phyloP scores from a whole-genome alignment of 73 alveolate species.

The Diophrys sp. region DNA sequence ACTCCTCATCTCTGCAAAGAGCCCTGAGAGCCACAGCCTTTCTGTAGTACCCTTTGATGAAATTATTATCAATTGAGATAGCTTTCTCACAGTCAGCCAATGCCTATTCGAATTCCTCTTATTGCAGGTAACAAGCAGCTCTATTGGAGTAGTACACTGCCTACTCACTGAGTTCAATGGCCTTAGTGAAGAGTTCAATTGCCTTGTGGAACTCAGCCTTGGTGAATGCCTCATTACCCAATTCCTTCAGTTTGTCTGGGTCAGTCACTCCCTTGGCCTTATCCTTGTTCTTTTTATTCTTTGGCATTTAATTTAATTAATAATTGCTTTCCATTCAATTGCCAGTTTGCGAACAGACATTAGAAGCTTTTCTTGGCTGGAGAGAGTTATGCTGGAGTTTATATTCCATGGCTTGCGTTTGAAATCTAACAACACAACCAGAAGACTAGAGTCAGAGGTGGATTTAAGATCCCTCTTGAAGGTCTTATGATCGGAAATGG shows the following conservation, averaged over 20 bases:
- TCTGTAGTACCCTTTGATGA: slow-evolving; percentile 82
- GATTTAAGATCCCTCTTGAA: slow-evolving; percentile 27
- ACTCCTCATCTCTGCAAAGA: slow-evolving; percentile 76
- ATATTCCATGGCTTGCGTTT: slow-evolving; percentile 74
- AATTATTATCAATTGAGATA: slow-evolving; percentile 79
- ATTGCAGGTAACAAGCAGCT: slow-evolving; percentile 68
- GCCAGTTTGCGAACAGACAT: no score
- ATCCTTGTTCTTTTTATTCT: neutral
- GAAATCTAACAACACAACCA: slow-evolving; percentile 42
- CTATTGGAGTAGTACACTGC: slow-evolving; percentile 17
- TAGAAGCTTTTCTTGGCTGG: slow-evolving; percentile 71
- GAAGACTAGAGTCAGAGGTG: slow-evolving; percentile 14
- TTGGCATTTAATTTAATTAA: neutral
- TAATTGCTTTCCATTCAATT: no score
- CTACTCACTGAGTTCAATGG: neutral
- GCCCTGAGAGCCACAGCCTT: slow-evolving; percentile 81
- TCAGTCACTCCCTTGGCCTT: neutral
- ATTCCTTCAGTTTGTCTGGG: neutral
- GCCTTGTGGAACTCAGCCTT: neutral
- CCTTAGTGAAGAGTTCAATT: neutral
- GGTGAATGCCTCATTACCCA: neutral
- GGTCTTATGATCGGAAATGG: slow-evolving; percentile 33
- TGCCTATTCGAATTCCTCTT: slow-evolving; percentile 66
- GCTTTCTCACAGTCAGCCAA: slow-evolving; percentile 87
- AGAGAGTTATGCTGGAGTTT: slow-evolving; percentile 81